These are phyloP conservation scores for Leccinum sublutescens DNA, from an alignment of 768 basidiomycete genomes.

Conservation along the genomic window DNA sequence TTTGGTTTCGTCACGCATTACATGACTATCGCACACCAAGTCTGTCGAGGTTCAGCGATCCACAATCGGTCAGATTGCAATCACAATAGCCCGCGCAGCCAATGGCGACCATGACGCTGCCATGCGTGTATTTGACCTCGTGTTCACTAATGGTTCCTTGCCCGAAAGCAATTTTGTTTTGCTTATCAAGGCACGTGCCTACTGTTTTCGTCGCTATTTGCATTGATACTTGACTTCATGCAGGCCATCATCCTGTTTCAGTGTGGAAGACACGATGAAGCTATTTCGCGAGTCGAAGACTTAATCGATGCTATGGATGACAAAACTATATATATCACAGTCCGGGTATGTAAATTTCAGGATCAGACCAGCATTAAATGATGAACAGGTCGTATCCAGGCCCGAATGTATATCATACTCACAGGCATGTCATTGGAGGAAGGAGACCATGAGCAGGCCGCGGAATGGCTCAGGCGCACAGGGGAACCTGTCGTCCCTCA, in stretches of 20 bases:
- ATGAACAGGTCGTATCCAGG: background rate
- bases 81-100: background rate
- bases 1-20: background rate
- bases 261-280: slow-evolving; percentile 1
- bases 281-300: background rate
- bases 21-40: background rate
- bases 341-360: background rate
- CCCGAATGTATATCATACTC: too few relatives aligned
- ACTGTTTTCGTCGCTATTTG: rapidly evolving
- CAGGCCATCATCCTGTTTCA: slow-evolving; percentile 10
- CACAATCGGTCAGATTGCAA: slow-evolving; percentile 9
- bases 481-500: too few relatives aligned
- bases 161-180: slow-evolving; percentile 8
- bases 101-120: slow-evolving; percentile 4
- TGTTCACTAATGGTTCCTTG: background rate
- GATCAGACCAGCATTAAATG: too few relatives aligned
- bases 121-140: slow-evolving; percentile 7
- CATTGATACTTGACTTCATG: background rate
- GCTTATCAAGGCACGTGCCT: slow-evolving; percentile 5
- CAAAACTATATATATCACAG: background rate
- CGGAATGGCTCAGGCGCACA: too few relatives aligned
- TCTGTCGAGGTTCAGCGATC: slow-evolving; percentile 1
- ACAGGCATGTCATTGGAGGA: too few relatives aligned
- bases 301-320: background rate
- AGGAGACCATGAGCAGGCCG: too few relatives aligned